These are phyloP conservation scores for Yarrowia osloensis DNA, from an alignment of 805 yeast genomes.

Conservation along the genomic window DNA sequence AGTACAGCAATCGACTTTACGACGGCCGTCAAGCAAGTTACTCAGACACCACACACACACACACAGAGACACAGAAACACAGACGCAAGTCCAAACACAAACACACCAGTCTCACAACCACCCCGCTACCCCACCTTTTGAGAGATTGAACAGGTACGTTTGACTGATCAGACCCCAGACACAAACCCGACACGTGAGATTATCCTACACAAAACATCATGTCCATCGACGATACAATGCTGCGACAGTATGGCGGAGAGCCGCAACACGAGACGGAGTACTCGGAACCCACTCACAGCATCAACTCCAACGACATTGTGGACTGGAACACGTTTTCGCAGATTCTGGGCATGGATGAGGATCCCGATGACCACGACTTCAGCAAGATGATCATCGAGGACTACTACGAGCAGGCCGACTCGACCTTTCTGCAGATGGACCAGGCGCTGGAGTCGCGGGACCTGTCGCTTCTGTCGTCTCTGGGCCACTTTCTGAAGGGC, in stretches of 20 bases:
- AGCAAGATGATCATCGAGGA: slow-evolving; percentile 74
- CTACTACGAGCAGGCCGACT: slow-evolving; percentile 84
- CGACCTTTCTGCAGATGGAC: slow-evolving; percentile 74
- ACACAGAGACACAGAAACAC: background rate
- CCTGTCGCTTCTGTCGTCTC: slow-evolving; percentile 62
- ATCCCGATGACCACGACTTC: slow-evolving; percentile 77
- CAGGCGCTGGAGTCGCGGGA: slow-evolving; percentile 48
- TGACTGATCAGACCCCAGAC: no score
- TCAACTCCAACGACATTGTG: slow-evolving; percentile 54
- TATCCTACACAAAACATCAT: background rate
- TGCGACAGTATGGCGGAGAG: slow-evolving; percentile 28
- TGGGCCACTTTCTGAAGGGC: slow-evolving; percentile 94
- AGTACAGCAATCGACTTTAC: background rate
- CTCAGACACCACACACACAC: no score
- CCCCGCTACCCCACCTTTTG: background rate
- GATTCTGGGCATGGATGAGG: slow-evolving; percentile 92
- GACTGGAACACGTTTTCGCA: slow-evolving; percentile 90
- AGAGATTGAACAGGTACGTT: background rate
- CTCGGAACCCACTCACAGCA: slow-evolving; percentile 30
- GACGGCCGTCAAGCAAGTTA: no score
- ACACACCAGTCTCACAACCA: background rate
- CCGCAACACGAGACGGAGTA: slow-evolving; percentile 27
- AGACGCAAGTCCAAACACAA: background rate
- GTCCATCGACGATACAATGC: slow-evolving; percentile 28
- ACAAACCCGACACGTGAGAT: background rate